phyloP scores from a whole-genome alignment of 2,329 filamentous ascomycete species.

The Exophiala calicioides region DNA sequence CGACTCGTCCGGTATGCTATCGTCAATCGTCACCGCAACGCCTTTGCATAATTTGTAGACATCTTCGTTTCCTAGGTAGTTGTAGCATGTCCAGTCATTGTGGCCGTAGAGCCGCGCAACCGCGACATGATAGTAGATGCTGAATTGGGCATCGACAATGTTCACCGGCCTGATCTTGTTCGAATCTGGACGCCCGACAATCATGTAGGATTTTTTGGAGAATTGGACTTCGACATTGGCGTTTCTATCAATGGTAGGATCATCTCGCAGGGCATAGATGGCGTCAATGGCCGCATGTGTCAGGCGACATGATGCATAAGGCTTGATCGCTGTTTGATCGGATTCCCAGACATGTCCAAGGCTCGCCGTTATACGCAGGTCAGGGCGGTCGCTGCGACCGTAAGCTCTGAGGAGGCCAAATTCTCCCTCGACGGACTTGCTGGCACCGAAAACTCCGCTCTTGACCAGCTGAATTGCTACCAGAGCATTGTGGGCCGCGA shows the following conservation, averaged over 20 bases:
- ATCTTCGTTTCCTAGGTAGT: not conserved
- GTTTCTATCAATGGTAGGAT: not conserved
- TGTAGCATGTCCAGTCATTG: constrained; percentile 5
- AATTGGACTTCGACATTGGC: constrained; percentile 7
- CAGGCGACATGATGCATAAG: constrained; percentile 22
- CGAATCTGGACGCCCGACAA: constrained; percentile 36
- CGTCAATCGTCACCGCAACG: not conserved
- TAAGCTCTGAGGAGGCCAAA: constrained; percentile 11
- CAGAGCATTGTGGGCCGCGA: constrained; percentile 40
- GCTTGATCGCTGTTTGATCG: constrained; percentile 18
- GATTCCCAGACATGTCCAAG: constrained; percentile 19
- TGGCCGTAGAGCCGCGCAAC: constrained; percentile 13
- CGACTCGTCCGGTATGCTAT: not conserved
- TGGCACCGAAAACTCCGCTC: constrained; percentile 31
- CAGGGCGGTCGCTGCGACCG: not conserved
- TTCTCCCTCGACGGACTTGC: constrained; percentile 15
- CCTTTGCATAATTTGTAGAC: not conserved
- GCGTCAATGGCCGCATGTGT: constrained; percentile 19
- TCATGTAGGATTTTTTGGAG: constrained; percentile 10
- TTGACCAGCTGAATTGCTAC: constrained; percentile 37
- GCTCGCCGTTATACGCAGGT: constrained; percentile 5
- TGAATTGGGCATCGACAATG: constrained; percentile 39
- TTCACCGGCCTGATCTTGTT: constrained; percentile 40
- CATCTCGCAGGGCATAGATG: constrained; percentile 6
- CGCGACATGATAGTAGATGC: constrained; percentile 38